Evolutionary conservation across 2,329 filamentous ascomycete species (phyloP).

Genomic region (Clarireedia monteithiana): DNA sequence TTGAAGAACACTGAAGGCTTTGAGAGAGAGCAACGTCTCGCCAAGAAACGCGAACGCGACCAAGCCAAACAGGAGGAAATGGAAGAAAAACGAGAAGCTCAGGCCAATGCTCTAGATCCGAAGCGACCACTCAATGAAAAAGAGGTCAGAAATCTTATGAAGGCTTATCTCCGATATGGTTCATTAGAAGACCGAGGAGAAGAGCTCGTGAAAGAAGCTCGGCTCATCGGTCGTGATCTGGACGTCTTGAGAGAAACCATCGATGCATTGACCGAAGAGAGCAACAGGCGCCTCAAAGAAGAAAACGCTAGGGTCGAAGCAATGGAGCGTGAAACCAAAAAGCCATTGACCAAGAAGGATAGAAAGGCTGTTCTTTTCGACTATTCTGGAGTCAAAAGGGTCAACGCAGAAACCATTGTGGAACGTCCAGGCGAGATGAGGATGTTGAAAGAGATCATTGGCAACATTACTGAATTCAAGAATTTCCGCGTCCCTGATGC

Average conservation of each 20-base stretch:
- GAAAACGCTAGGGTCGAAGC: constrained; percentile 56
- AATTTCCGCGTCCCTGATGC: constrained; percentile 86
- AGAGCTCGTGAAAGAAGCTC: constrained; percentile 81
- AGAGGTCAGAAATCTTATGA: constrained; percentile 85
- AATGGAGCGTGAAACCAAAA: constrained; percentile 64
- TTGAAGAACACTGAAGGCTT: constrained; percentile 48
- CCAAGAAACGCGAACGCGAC: constrained; percentile 59
- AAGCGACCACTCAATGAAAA: constrained; percentile 86
- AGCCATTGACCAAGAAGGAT: constrained; percentile 88
- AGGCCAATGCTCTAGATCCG: constrained; percentile 70
- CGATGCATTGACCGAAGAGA: constrained; percentile 57
- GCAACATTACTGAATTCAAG: constrained; percentile 58
- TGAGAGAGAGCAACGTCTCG: constrained; percentile 56
- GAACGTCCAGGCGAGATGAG: constrained; percentile 86
- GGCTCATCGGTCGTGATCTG: constrained; percentile 72
- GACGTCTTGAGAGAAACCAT: constrained; percentile 72
- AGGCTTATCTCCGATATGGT: constrained; percentile 85
- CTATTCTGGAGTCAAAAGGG: constrained; percentile 84
- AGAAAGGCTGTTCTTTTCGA: constrained; percentile 96
- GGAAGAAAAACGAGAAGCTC: constrained; percentile 56
- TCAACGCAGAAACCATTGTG: constrained; percentile 92
- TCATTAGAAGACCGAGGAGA: constrained; percentile 82
- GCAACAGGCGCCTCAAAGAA: constrained; percentile 65
- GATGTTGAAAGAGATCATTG: constrained; percentile 68
- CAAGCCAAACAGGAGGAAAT: constrained; percentile 63